Percentiles rank a stretch among this genome's conserved stretches.
Evolutionary conservation across 192 early-diverging fungal species (phyloP).

Genomic region (Rhizoclosmatium globosum): DNA sequence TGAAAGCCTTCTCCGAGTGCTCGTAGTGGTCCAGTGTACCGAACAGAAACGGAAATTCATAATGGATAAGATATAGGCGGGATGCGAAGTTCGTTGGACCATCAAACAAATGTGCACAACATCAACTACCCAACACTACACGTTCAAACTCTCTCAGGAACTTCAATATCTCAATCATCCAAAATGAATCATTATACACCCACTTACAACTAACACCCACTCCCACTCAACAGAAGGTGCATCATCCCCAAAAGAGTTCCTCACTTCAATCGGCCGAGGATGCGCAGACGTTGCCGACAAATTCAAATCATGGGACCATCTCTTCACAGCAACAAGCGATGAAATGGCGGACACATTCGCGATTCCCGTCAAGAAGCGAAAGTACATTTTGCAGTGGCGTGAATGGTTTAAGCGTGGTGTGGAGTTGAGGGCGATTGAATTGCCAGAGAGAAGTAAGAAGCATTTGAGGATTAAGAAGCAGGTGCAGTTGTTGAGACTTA

Average conservation of each 20-base stretch:
- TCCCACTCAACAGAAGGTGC: not conserved
- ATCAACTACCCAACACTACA: too few relatives aligned
- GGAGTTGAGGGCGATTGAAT: constrained; percentile 40
- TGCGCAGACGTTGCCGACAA: constrained; percentile 51
- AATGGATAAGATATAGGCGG: too few relatives aligned
- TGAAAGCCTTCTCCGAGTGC: too few relatives aligned
- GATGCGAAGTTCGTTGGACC: too few relatives aligned
- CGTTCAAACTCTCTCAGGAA: too few relatives aligned
- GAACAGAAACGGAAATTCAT: too few relatives aligned
- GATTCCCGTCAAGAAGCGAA: constrained; percentile 49
- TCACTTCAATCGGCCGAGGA: constrained; percentile 54
- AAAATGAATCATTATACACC: too few relatives aligned
- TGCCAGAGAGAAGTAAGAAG: constrained; percentile 54
- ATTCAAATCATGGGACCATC: constrained; percentile 57
- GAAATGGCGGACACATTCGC: constrained; percentile 55
- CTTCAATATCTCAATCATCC: too few relatives aligned
- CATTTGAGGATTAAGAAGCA: constrained; percentile 46
- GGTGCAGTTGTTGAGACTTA: constrained; percentile 47
- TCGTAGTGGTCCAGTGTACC: too few relatives aligned
- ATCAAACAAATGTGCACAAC: too few relatives aligned
- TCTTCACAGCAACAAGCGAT: constrained; percentile 48
- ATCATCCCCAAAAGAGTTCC: constrained; percentile 39
- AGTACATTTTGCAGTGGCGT: constrained; percentile 53
- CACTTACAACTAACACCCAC: too few relatives aligned
- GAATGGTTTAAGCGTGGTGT: constrained; percentile 57